Evolutionary conservation across 345 rosid genomes (phyloP).

Genomic region (Eucalyptus camaldulensis): DNA sequence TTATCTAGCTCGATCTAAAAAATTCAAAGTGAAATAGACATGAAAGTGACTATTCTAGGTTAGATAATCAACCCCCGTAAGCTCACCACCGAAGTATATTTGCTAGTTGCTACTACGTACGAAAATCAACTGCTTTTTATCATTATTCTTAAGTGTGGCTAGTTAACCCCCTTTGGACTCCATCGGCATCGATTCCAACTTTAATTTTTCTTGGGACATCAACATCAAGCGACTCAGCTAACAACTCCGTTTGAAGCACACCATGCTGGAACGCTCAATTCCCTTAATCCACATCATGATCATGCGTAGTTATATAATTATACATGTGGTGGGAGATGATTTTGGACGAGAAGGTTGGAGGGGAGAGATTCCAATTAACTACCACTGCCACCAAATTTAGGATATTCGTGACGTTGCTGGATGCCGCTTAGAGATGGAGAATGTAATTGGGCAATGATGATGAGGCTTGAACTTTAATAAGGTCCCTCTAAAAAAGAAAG

Average conservation of each 20-base stretch:
- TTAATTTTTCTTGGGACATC: background rate
- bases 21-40: background rate
- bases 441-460: background rate
- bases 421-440: background rate
- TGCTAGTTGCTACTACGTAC: background rate
- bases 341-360: background rate
- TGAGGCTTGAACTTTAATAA: background rate
- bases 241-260: background rate
- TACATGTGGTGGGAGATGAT: background rate
- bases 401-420: background rate
- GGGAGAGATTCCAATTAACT: background rate
- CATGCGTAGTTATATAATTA: background rate
- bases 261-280: background rate
- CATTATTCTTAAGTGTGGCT: background rate
- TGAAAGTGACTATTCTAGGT: background rate
- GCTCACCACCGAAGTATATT: background rate
- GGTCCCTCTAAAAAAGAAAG: background rate
- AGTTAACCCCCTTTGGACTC: background rate
- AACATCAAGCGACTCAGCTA: background rate
- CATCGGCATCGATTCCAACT: background rate
- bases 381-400: background rate
- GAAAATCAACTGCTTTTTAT: background rate
- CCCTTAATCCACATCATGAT: background rate
- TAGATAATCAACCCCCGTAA: background rate
- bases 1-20: background rate